Conservation (phyloP, 495 filamentous ascomycete genomes). For the Neurospora sp. region DNA sequence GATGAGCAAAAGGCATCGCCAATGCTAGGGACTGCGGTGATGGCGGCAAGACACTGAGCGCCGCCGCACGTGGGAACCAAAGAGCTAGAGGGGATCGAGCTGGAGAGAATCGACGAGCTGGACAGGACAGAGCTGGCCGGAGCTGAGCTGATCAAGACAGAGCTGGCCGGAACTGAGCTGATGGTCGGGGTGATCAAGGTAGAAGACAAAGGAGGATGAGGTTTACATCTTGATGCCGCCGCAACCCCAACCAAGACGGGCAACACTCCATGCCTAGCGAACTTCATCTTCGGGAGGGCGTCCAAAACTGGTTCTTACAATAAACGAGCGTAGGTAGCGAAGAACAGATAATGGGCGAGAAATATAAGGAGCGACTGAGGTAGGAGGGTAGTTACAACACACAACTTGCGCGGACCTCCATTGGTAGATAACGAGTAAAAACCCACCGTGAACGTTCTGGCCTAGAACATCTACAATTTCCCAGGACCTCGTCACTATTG, state of each 20-base stretch:
- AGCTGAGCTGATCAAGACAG: background rate
- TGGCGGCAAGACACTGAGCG: constrained; percentile 3
- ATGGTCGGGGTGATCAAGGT: background rate
- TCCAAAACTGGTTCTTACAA: background rate
- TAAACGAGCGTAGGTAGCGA: background rate
- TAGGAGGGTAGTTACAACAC: background rate
- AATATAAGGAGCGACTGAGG: background rate
- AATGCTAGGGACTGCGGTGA: background rate
- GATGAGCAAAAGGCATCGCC: constrained; percentile 16
- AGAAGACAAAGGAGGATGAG: background rate
- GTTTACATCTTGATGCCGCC: background rate
- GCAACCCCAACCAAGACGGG: background rate
- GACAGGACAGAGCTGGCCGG: background rate
- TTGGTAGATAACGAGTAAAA: background rate
- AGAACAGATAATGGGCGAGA: background rate
- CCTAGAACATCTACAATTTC: background rate
- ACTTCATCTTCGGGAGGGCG: too few species aligned
- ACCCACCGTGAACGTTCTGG: background rate
- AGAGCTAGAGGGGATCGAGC: background rate
- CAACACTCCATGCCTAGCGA: background rate
- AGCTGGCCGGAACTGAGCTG: background rate
- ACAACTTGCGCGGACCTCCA: background rate
- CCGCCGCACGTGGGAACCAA: constrained; percentile 2
- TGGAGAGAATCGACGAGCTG: background rate
- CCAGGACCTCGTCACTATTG: background rate